phyloP scores from a whole-genome alignment of 2,329 filamentous ascomycete species.

The Aspergillus awamori region DNA sequence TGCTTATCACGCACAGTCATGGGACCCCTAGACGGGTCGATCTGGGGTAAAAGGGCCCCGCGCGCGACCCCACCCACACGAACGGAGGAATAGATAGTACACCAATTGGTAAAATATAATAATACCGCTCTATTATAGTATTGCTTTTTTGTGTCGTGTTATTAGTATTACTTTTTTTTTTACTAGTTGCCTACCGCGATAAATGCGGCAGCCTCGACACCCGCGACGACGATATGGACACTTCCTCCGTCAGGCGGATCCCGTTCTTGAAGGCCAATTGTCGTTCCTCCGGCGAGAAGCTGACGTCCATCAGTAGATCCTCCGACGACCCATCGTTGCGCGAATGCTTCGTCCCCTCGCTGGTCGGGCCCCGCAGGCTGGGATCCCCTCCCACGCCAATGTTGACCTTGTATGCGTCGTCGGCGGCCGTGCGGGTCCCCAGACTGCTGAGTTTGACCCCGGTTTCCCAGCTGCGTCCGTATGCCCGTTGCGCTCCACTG shows the following conservation, averaged over 20 bases:
- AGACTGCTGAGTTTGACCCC: neutral
- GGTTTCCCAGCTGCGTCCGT: neutral
- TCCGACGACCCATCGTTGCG: neutral
- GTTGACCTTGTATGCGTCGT: neutral
- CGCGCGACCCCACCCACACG: no score
- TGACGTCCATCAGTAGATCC: neutral
- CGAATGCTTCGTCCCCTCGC: neutral
- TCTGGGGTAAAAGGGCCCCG: no score
- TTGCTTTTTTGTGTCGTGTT: no score
- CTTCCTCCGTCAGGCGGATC: neutral
- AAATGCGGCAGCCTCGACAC: neutral
- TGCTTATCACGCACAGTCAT: no score
- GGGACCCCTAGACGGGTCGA: no score
- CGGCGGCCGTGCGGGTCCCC: neutral
- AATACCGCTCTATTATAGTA: no score
- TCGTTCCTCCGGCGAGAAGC: neutral
- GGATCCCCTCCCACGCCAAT: neutral
- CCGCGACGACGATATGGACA: neutral
- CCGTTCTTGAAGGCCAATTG: neutral
- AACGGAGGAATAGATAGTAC: no score
- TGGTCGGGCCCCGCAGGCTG: neutral
- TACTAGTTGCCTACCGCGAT: neutral
- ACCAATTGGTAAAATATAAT: no score
- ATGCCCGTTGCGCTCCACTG: neutral
- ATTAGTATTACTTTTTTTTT: no score